These are phyloP conservation scores for Mucor circinelloides DNA, from an alignment of 371 early-diverging fungal genomes.

Conservation along the genomic window DNA sequence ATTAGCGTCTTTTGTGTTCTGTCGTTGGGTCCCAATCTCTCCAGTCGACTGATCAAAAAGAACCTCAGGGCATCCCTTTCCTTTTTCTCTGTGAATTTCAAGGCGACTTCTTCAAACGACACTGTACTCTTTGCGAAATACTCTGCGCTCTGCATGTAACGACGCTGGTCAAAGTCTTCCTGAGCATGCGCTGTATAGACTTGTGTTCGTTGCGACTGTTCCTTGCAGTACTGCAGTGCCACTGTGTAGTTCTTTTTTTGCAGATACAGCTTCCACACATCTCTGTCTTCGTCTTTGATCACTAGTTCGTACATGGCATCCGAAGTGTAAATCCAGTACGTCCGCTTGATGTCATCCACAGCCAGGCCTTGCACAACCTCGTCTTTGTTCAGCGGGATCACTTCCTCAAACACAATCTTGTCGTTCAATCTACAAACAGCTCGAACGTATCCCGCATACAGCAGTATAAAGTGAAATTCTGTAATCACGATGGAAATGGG, in stretches of 20 bases:
- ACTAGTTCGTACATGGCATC: constrained; percentile 82
- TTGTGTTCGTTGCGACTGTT: constrained; percentile 75
- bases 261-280: constrained; percentile 91
- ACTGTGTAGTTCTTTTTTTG: constrained; percentile 73
- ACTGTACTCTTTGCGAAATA: constrained; percentile 83
- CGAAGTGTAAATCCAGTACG: constrained; percentile 89
- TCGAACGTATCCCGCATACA: constrained; percentile 74
- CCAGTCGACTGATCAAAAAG: constrained; percentile 75
- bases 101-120: constrained; percentile 84
- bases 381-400: constrained; percentile 62
- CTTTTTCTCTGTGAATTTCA: constrained; percentile 80
- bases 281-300: constrained; percentile 87
- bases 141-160: constrained; percentile 79
- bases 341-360: constrained; percentile 78
- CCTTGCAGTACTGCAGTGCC: constrained; percentile 79
- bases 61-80: constrained; percentile 77
- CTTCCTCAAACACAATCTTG: constrained; percentile 83
- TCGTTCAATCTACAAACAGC: constrained; percentile 83
- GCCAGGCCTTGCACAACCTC: constrained; percentile 69
- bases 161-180: constrained; percentile 75
- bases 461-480: constrained; percentile 85
- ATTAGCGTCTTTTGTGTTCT: constrained; percentile 82
- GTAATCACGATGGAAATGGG: constrained; percentile 83
- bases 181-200: constrained; percentile 88
- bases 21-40: constrained; percentile 65